Evolutionary conservation across 768 basidiomycete genomes (phyloP), one percentile per base, ranked within the genome.

Genomic region (Auriscalpium orientale): DNA sequence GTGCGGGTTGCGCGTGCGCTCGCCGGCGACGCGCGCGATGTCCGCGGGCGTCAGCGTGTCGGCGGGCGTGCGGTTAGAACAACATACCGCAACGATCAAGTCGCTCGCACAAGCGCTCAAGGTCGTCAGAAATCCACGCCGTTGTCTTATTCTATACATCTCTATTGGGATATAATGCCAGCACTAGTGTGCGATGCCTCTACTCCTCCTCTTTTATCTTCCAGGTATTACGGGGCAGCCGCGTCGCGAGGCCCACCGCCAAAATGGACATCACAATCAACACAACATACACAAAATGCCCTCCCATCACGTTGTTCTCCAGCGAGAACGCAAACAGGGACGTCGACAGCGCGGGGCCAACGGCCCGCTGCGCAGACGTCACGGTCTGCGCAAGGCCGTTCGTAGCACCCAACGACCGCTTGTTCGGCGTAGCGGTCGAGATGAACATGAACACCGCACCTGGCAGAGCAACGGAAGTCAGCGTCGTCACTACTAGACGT

Each of bases 371-470:
- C 4, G 73, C 67, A 0, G 78, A 79, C 3, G 73, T 72, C 7
- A 76, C 64, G 64, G 80, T 79, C 65, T 86, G 83, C 5, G 74
- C 81, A 37, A 83, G 57, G 2, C 82, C 81, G 57, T 81, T 83
- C 13, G 74, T 73, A 3, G 79, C 73, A 1, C 79, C 82, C 10
- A 87, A 69, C 10, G 78, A 65, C 1, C 56, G 51, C 34, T 58
- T 64, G 37, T 61, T 67, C 8, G 70, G 69, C 13, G 69, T 61
- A 3, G 70, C 51, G 5, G 68, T 52, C 20, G 68, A 66, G 46
- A 73, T 50, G 55, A 64, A 71, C 58, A 73, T 65, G 54, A 71
- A 71, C 28, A 67, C 62, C 51, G 64, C 65, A 1, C 64, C 70
- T 69, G 48, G 13, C 13, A 8, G 37, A 28, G 34, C n/a, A 44